Evolutionary conservation across 2,329 filamentous ascomycete genomes (phyloP), one percentile per base, ranked within the genome.

Genomic region (Aspergillus spinulosporus): DNA sequence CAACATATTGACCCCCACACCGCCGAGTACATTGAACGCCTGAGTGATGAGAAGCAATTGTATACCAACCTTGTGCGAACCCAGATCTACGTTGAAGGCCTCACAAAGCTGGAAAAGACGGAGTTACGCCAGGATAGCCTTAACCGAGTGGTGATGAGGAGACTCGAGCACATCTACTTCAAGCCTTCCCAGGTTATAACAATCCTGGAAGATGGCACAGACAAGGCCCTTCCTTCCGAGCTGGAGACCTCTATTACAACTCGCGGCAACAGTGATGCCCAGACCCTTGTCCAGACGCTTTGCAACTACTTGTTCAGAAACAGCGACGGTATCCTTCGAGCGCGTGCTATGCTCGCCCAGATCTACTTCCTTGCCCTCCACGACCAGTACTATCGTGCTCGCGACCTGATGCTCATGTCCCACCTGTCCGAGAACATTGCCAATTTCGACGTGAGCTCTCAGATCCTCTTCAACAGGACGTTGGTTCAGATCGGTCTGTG

Each of bases 391-490:
- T 97, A 96, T 84, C 91, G 89, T 78, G 89, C 94, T 69, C 90
- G 94, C 64, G 95, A 99, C 76, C 93, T 99, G 89, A 96, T 97
- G 88, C 86, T 99, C 75, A 99, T 99, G 92, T 99, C 94, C 14
- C 94, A 99, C 80, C 81, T 99, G 72, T 93, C 97, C 73, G 94
- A 99, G 81, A 96, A 90, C 54, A 99, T 99, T 74, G 84, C 85
- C 78, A 95, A 90, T 78, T 99, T 99, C 71, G 94, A 99, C 70
- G 89, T 99, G 66, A 91, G 88, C 79, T 96, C 91, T 54, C 94
- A 99, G 78, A 99, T 99, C 61, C 87, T 99, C 56, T 99, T 95
- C 87, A 99, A 99, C 84, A 87, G 94, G 65, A 97, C 94, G 1
- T 84, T 99, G 34, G 95, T 97, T 42, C 94, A 99, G 77, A 93